phyloP scores from a whole-genome alignment of 2,329 filamentous ascomycete genomes.

The Penicillium concentricum region DNA sequence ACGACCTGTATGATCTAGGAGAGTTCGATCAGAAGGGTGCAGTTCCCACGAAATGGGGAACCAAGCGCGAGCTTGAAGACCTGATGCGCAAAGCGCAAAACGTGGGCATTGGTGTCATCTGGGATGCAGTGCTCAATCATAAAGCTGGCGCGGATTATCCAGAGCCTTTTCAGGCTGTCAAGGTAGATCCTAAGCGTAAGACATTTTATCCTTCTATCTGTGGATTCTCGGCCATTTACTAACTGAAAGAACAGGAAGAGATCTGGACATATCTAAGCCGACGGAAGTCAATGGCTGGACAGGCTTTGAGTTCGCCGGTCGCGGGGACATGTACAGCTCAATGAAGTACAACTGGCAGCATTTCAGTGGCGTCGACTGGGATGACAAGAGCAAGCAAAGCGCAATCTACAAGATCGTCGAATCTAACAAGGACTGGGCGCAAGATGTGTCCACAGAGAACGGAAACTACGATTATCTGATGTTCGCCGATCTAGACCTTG shows the following conservation, averaged over 20 bases:
- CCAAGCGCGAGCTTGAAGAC: slow-evolving; percentile 58
- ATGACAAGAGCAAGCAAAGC: slow-evolving; percentile 55
- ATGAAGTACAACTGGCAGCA: slow-evolving; percentile 67
- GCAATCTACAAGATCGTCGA: slow-evolving; percentile 67
- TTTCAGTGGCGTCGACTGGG: slow-evolving; percentile 68
- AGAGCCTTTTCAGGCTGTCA: slow-evolving; percentile 62
- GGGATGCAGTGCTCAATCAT: slow-evolving; percentile 72
- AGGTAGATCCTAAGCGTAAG: slow-evolving; percentile 57
- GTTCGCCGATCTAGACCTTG: slow-evolving; percentile 69
- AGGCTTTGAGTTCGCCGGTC: slow-evolving; percentile 63
- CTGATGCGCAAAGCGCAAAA: slow-evolving; percentile 54
- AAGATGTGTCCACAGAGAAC: slow-evolving; percentile 60
- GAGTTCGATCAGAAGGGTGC: slow-evolving; percentile 71
- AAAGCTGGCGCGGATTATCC: slow-evolving; percentile 67
- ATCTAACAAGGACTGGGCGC: slow-evolving; percentile 63
- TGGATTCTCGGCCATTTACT: background rate
- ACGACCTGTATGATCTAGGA: slow-evolving; percentile 68
- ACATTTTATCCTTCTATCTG: background rate
- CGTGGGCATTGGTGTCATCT: slow-evolving; percentile 59
- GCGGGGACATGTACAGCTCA: slow-evolving; percentile 58
- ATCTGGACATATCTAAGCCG: slow-evolving; percentile 53
- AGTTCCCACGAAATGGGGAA: slow-evolving; percentile 67
- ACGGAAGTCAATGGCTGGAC: slow-evolving; percentile 68
- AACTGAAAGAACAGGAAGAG: slow-evolving; percentile 40
- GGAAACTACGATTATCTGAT: slow-evolving; percentile 71